Evolutionary conservation across 805 yeast species (phyloP).

Genomic region (Metschnikowia peoriensis): DNA sequence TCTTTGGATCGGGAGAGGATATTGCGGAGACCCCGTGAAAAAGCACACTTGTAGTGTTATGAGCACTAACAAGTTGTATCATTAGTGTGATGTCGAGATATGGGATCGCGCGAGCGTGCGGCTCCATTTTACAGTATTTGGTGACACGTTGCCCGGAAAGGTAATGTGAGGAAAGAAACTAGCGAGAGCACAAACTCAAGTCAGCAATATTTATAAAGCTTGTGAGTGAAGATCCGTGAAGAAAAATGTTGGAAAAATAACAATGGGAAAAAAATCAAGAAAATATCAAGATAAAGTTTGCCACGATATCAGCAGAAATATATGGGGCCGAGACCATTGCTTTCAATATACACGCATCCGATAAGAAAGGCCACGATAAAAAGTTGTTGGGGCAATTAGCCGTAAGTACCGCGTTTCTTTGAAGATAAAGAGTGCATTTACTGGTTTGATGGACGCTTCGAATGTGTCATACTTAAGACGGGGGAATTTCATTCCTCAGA

Average conservation of each 20-base stretch:
- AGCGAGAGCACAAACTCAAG: neutral
- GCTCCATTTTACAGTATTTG: neutral
- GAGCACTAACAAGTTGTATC: neutral
- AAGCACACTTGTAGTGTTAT: neutral
- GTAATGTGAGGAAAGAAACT: neutral
- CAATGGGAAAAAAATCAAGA: neutral
- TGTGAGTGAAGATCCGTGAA: too few relatives aligned
- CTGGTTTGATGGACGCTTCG: neutral
- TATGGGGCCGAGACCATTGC: neutral
- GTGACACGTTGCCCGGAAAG: neutral
- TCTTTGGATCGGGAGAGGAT: neutral
- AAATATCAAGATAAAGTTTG: neutral
- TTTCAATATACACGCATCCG: neutral
- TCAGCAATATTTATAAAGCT: neutral
- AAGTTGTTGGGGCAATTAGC: neutral
- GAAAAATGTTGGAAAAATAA: neutral
- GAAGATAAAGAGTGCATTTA: neutral
- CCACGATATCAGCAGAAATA: neutral
- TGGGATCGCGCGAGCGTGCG: neutral
- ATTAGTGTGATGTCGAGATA: neutral
- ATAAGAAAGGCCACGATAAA: neutral
- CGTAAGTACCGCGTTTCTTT: neutral
- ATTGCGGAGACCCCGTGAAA: neutral
- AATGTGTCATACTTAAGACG: neutral
- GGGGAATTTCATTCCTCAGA: neutral